phyloP scores from a whole-genome alignment of 169 alveolate species.

The Cryptosporidium baileyi region DNA sequence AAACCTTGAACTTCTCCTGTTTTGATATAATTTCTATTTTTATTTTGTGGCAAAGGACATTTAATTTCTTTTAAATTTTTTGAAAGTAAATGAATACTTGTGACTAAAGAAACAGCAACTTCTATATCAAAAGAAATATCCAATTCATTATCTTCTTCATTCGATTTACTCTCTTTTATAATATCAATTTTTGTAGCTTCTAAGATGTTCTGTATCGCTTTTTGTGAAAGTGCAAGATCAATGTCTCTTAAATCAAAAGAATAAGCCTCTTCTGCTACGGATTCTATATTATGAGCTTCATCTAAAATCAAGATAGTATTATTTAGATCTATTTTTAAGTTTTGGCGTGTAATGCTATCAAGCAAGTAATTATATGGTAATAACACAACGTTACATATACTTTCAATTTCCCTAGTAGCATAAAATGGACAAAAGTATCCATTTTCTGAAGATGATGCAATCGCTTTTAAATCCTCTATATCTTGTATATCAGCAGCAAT shows the following conservation, averaged over 20 bases:
- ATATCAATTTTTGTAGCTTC: slow-evolving; percentile 50
- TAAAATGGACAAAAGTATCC: slow-evolving; percentile 89
- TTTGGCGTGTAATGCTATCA: slow-evolving; percentile 81
- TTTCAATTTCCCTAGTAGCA: slow-evolving; percentile 84
- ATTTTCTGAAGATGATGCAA: slow-evolving; percentile 76
- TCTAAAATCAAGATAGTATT: slow-evolving; percentile 89
- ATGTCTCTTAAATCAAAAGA: slow-evolving; percentile 78
- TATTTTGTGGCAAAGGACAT: slow-evolving; percentile 9
- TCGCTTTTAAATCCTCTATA: slow-evolving; percentile 85
- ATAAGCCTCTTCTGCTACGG: slow-evolving; percentile 86
- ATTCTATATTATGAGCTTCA: slow-evolving; percentile 93
- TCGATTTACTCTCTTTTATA: slow-evolving; percentile 5
- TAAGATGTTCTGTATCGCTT: slow-evolving; percentile 67
- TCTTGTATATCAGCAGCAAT: slow-evolving; percentile 83
- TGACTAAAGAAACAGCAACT: slow-evolving; percentile 37
- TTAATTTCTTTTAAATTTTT: slow-evolving; percentile 17
- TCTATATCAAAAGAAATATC: slow-evolving; percentile 67
- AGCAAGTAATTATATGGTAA: slow-evolving; percentile 92
- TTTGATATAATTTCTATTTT: background rate
- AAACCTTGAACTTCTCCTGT: slow-evolving; percentile 39
- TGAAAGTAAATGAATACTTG: slow-evolving; percentile 39
- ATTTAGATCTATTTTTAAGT: slow-evolving; percentile 79
- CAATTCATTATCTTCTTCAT: slow-evolving; percentile 12
- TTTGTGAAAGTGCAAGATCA: slow-evolving; percentile 74
- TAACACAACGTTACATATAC: slow-evolving; percentile 84